Evolutionary conservation across 352 stramenopile species (phyloP).

Genomic region (Phytophthora pini): DNA sequence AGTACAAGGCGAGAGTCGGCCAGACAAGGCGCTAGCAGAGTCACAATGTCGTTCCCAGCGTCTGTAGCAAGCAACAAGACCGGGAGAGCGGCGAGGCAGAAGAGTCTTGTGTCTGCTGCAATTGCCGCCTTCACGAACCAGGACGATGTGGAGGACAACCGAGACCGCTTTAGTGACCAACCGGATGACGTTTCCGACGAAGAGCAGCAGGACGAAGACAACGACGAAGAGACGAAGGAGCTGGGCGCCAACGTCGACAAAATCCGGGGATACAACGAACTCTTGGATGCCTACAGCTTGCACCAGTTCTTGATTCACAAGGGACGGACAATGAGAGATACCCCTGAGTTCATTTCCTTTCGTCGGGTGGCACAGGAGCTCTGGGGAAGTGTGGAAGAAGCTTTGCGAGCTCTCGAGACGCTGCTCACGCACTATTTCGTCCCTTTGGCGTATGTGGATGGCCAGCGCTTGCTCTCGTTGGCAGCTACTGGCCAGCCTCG

Average conservation of each 20-base stretch:
- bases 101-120: conserved; percentile 20
- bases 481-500: conserved; percentile 63
- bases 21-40: conserved; percentile 22
- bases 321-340: conserved; percentile 77
- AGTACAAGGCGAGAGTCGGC: conserved; percentile 18
- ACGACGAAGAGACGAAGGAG: conserved; percentile 60
- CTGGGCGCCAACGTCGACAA: conserved; percentile 79
- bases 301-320: conserved; percentile 93
- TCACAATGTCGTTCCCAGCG: conserved; percentile 41
- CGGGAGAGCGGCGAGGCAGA: conserved; percentile 17
- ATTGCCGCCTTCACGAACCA: conserved; percentile 45
- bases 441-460: conserved; percentile 87
- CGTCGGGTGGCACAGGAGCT: conserved; percentile 75
- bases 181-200: conserved; percentile 27
- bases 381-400: conserved; percentile 83
- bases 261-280: conserved; percentile 82
- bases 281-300: conserved; percentile 80
- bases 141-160: conserved; percentile 20
- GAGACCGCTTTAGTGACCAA: conserved; percentile 20
- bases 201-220: conserved; percentile 19
- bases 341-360: conserved; percentile 90
- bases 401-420: conserved; percentile 73
- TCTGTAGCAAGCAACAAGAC: conserved; percentile 10
- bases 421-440: conserved; percentile 87
- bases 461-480: conserved; percentile 75